These are phyloP conservation scores for Stemphylium vesicarium DNA, from an alignment of 2,329 filamentous ascomycete genomes.

Conservation along the genomic window DNA sequence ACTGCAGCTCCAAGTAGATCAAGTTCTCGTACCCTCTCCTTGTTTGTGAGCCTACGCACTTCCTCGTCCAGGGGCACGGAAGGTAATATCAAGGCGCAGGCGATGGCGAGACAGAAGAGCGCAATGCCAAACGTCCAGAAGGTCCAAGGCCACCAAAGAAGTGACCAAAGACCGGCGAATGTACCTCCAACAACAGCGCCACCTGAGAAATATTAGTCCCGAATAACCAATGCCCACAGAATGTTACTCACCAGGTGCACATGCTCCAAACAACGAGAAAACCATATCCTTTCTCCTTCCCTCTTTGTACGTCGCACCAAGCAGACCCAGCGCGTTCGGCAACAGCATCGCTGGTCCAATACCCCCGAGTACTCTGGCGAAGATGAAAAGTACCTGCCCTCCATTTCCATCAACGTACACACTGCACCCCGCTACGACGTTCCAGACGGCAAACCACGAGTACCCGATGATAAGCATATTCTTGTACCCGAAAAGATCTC, in stretches of 20 bases:
- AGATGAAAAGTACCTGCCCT: slow-evolving; percentile 47
- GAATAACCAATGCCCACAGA: background rate
- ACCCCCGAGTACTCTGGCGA: slow-evolving; percentile 50
- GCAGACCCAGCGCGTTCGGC: slow-evolving; percentile 68
- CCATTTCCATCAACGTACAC: slow-evolving; percentile 43
- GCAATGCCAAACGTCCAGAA: slow-evolving; percentile 56
- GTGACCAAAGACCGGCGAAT: slow-evolving; percentile 50
- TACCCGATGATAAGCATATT: slow-evolving; percentile 57
- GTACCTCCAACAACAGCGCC: slow-evolving; percentile 52
- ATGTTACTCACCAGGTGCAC: slow-evolving; percentile 49
- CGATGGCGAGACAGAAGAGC: slow-evolving; percentile 45
- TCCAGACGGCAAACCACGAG: slow-evolving; percentile 58
- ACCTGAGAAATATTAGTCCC: slow-evolving; percentile 22
- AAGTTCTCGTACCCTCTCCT: slow-evolving; percentile 43
- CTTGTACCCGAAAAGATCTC: slow-evolving; percentile 60
- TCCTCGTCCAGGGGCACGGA: slow-evolving; percentile 27
- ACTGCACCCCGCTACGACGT: slow-evolving; percentile 53
- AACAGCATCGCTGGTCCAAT: slow-evolving; percentile 68
- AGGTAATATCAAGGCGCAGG: slow-evolving; percentile 53
- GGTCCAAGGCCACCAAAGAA: slow-evolving; percentile 61
- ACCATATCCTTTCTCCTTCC: slow-evolving; percentile 66
- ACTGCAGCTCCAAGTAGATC: slow-evolving; percentile 55
- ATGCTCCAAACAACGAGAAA: slow-evolving; percentile 60
- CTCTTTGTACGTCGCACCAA: slow-evolving; percentile 64
- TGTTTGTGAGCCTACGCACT: slow-evolving; percentile 14